Base-by-base conservation (phyloP, 768 basidiomycete species). In the Mycena epipterygia region DNA sequence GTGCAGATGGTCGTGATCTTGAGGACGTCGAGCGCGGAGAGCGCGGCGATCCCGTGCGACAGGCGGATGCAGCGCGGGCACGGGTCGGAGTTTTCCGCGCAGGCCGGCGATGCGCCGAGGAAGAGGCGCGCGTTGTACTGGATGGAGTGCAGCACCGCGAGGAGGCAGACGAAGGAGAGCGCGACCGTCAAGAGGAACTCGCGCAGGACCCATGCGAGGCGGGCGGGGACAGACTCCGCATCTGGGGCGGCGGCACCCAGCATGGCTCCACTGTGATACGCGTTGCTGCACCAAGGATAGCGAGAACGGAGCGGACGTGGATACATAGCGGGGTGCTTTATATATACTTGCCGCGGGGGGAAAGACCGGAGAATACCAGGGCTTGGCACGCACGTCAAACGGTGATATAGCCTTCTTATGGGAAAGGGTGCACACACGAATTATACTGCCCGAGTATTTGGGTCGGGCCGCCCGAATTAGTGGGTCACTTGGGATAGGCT, bases 121-220 rank as follows among this genome's bases (percentile, higher is more conserved):
- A 57, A 67, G 35, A 33, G 46, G n/a, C 30, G 46, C 21, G 51
- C 23, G 65, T 59, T 48, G 46, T 67, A 67, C 3, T 57, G 44
- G 14, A 59, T 19, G n/a, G 46, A 29, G 23, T 51, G 21, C 4
- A 67, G 57, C 33, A 67, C 3, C 3, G 65, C 32, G 56, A 59
- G 65, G 21, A 67, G 56, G 46, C 7, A 16, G 46, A 67, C 8
- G 39, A 27, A 67, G n/a, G 65, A n/a, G 56, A 67, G 57, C 8
- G 37, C 44, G 56, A 59, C 57, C 13, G 48, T 67, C 2, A 67
- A 13, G 33, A n/a, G 13, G 57, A 67, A 67, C 27, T 67, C 65
- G 44, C 55, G 65, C 41, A 57, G 16, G 61, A 63, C 9, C 27
- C 4, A 12, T 21, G 59, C 23, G 57, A 60, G 42, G 27, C 3